Conservation (phyloP, 345 rosid species). For the Boechera stricta region DNA sequence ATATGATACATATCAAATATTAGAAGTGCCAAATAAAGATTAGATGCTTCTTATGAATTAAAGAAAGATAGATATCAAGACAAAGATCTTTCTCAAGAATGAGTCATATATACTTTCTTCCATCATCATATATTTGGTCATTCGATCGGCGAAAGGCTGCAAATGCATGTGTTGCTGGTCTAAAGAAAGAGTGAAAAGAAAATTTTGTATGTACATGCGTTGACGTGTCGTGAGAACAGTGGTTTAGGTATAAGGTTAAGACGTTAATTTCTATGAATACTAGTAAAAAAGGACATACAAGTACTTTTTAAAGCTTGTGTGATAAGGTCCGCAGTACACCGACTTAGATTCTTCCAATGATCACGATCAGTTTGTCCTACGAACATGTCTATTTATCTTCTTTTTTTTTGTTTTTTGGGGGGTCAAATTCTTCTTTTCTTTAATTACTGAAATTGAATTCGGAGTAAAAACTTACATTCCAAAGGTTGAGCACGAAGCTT, state of each 20-base stretch:
- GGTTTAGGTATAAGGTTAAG: not conserved
- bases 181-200: not conserved
- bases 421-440: no score
- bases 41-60: no score
- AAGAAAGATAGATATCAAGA: no score
- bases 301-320: slow-evolving; percentile 9
- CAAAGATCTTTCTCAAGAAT: no score
- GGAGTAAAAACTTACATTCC: no score
- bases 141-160: slow-evolving; percentile 36
- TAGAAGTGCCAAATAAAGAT: no score
- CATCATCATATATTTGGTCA: not conserved
- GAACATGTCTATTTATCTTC: slow-evolving; percentile 2
- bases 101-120: no score
- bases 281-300: not conserved
- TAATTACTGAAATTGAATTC: not conserved
- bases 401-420: not conserved
- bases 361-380: slow-evolving; percentile 33
- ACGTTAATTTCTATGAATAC: no score
- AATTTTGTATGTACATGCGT: not conserved
- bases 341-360: slow-evolving; percentile 33
- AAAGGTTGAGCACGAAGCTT: no score
- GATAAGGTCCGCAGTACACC: slow-evolving; percentile 5
- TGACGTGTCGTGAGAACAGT: slow-evolving; percentile 19
- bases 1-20: no score
- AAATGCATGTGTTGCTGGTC: slow-evolving; percentile 21